A percentile compares a stretch with the other conserved stretches of the same genome.
Evolutionary conservation across 768 basidiomycete genomes (phyloP).

Genomic region (Candolleomyces aberdarensis): DNA sequence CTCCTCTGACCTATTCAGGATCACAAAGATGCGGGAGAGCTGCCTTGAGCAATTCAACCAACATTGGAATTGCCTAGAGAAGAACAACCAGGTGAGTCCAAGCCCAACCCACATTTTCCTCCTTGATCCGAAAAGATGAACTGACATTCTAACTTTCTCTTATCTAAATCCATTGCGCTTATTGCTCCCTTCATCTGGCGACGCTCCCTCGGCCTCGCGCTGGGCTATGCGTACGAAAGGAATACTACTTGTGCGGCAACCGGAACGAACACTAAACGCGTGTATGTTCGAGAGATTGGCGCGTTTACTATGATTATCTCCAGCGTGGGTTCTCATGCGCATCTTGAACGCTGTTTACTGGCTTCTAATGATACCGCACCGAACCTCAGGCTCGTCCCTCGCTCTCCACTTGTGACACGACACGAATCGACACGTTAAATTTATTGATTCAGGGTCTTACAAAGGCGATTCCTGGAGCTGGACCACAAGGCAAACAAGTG

Average conservation of each 20-base stretch:
- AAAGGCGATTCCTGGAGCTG: slow-evolving; percentile 89
- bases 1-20: slow-evolving; percentile 45
- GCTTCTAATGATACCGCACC: no score
- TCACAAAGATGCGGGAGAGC: slow-evolving; percentile 90
- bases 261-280: slow-evolving; percentile 82
- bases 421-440: background rate
- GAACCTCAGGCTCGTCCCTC: no score
- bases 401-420: background rate
- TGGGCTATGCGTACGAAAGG: slow-evolving; percentile 40
- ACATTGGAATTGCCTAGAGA: slow-evolving; percentile 94
- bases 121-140: background rate
- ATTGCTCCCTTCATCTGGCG: background rate
- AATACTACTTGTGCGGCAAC: slow-evolving; percentile 86
- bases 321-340: background rate
- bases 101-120: background rate
- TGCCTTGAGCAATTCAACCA: slow-evolving; percentile 83
- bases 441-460: slow-evolving; percentile 65
- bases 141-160: background rate
- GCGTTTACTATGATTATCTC: slow-evolving; percentile 27
- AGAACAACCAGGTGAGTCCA: slow-evolving; percentile 84
- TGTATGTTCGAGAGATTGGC: slow-evolving; percentile 98
- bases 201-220: background rate
- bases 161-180: background rate
- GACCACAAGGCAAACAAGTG: slow-evolving; percentile 76
- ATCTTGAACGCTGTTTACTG: background rate